Evolutionary conservation across 371 early-diverging fungal genomes (phyloP).

Genomic region (Haplosporangium sp.): DNA sequence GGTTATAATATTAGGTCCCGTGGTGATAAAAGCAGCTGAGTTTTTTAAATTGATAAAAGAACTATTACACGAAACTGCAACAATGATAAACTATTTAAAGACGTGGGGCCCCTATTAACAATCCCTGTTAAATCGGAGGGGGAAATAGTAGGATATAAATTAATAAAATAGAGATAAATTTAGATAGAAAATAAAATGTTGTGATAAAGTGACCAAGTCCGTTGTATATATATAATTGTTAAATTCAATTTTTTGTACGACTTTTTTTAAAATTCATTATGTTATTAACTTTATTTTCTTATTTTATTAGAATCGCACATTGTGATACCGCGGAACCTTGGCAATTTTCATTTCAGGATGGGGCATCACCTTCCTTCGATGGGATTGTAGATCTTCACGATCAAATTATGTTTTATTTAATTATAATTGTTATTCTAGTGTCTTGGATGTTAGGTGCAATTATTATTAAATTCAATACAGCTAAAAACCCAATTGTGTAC

Average conservation of each 20-base stretch:
- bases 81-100: too few relatives aligned
- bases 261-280: slow-evolving; percentile 49
- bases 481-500: slow-evolving; percentile 56
- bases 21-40: too few relatives aligned
- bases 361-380: slow-evolving; percentile 56
- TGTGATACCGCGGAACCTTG: slow-evolving; percentile 56
- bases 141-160: too few relatives aligned
- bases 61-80: too few relatives aligned
- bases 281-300: slow-evolving; percentile 48
- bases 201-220: slow-evolving; percentile 10
- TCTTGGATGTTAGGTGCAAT: slow-evolving; percentile 58
- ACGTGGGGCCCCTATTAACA: too few relatives aligned
- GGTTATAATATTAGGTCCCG: too few relatives aligned
- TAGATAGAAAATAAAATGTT: neutral
- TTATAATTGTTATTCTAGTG: slow-evolving; percentile 57
- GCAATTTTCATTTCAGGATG: slow-evolving; percentile 58
- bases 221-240: slow-evolving; percentile 38
- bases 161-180: too few relatives aligned
- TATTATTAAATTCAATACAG: slow-evolving; percentile 57
- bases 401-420: slow-evolving; percentile 59
- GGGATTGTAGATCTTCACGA: slow-evolving; percentile 58
- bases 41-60: too few relatives aligned
- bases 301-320: slow-evolving; percentile 36
- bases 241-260: slow-evolving; percentile 53
- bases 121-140: too few relatives aligned